A percentile compares a stretch with the other conserved stretches of the same genome.
Conservation (phyloP, 768 basidiomycete genomes). For the Inosperma sp. region DNA sequence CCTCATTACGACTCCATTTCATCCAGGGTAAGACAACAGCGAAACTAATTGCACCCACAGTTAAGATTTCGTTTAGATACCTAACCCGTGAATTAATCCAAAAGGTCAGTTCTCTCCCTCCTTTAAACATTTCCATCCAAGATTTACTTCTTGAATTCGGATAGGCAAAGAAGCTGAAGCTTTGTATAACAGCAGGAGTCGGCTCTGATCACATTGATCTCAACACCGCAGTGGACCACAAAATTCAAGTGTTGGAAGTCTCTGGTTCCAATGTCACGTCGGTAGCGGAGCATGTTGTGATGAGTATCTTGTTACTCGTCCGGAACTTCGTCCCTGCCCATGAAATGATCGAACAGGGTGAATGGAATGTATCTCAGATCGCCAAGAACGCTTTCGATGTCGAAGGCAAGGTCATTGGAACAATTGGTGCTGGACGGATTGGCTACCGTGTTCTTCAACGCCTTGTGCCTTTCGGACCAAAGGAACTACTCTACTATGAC, state of each 20-base stretch:
- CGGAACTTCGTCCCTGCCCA: constrained; percentile 87
- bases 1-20: constrained; percentile 81
- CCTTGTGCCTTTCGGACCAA: constrained; percentile 77
- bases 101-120: constrained; percentile 40
- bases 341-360: constrained; percentile 83
- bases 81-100: constrained; percentile 68
- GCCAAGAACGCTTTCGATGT: constrained; percentile 84
- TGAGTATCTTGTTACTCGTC: constrained; percentile 87
- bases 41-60: background rate
- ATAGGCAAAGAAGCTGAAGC: constrained; percentile 85
- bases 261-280: constrained; percentile 89
- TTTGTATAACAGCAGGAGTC: constrained; percentile 88
- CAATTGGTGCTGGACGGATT: constrained; percentile 77
- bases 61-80: constrained; percentile 43
- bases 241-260: constrained; percentile 38
- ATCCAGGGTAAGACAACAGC: constrained; percentile 50
- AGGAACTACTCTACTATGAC: constrained; percentile 89
- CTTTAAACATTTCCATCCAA: background rate
- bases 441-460: constrained; percentile 85
- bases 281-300: constrained; percentile 87
- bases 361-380: constrained; percentile 83
- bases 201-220: constrained; percentile 90
- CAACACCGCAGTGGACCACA: constrained; percentile 55
- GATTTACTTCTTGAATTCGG: constrained; percentile 1
- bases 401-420: constrained; percentile 88